Evolutionary conservation across 2,329 filamentous ascomycete species (phyloP).

Genomic region (Aspergillus pseudotamarii): DNA sequence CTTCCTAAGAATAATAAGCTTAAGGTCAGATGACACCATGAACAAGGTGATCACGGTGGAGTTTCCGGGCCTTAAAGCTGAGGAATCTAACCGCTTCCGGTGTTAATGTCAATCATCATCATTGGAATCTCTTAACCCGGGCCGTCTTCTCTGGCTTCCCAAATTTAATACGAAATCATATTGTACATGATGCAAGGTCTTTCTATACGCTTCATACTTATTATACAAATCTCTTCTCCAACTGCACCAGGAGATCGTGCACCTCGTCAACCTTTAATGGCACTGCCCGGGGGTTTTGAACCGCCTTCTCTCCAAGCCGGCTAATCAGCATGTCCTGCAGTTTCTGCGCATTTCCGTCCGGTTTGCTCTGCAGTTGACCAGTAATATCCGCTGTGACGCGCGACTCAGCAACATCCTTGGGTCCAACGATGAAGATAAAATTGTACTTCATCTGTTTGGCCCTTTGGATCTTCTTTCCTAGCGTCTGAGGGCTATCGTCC

Average conservation of each 20-base stretch:
- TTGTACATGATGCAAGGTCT: neutral
- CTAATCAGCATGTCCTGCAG: slow-evolving; percentile 31
- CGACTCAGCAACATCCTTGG: slow-evolving; percentile 61
- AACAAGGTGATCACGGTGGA: neutral
- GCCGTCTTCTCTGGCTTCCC: neutral
- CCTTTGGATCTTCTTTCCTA: slow-evolving; percentile 71
- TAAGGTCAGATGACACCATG: neutral
- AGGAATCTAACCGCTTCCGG: neutral
- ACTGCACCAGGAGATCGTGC: slow-evolving; percentile 38
- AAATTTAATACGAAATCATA: neutral
- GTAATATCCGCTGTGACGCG: slow-evolving; percentile 54
- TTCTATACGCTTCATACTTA: neutral
- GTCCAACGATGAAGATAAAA: slow-evolving; percentile 72
- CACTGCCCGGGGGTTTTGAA: slow-evolving; percentile 39
- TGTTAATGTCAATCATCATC: slow-evolving; percentile 2
- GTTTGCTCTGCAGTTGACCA: slow-evolving; percentile 47
- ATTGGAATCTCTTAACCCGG: neutral
- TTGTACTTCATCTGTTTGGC: slow-evolving; percentile 75
- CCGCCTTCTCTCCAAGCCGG: slow-evolving; percentile 28
- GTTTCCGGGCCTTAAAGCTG: neutral
- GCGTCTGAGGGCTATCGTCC: slow-evolving; percentile 63
- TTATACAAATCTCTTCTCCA: slow-evolving; percentile 43
- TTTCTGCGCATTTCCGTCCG: slow-evolving; percentile 29
- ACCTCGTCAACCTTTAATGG: slow-evolving; percentile 41
- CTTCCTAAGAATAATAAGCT: slow-evolving; percentile 1